A percentile compares a stretch with the other conserved stretches of the same genome.
Evolutionary conservation across 257 asterid genomes (phyloP).

Genomic region (Salvia rosmarinus): DNA sequence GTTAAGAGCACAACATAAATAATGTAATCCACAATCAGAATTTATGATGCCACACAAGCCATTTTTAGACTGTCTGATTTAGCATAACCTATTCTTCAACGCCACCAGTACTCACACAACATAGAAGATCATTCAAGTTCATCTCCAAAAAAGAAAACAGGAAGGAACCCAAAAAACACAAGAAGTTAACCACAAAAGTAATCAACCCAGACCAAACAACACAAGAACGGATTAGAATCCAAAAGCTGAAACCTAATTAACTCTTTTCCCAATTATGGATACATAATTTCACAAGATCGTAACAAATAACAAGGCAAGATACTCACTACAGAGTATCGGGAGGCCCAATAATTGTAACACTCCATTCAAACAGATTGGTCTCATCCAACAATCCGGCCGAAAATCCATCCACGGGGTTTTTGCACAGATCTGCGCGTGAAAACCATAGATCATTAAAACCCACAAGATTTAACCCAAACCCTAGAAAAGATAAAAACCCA

Average conservation of each 20-base stretch:
- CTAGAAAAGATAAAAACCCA: slow-evolving; percentile 19
- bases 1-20: background rate
- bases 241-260: background rate
- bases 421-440: slow-evolving; percentile 78
- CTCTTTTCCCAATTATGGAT: slow-evolving; percentile 10
- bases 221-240: background rate
- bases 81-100: no score
- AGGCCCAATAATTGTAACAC: slow-evolving; percentile 94
- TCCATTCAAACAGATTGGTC: slow-evolving; percentile 89
- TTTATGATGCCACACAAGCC: background rate
- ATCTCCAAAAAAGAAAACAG: background rate
- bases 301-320: slow-evolving; percentile 2
- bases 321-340: slow-evolving; percentile 95
- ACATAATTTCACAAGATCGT: background rate
- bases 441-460: slow-evolving; percentile 55
- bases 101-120: slow-evolving; percentile 17
- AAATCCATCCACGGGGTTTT: slow-evolving; percentile 93
- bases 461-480: slow-evolving; percentile 34
- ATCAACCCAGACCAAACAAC: slow-evolving; percentile 1
- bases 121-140: background rate
- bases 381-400: slow-evolving; percentile 96
- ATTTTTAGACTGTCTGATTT: background rate
- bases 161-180: slow-evolving; percentile 1
- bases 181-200: background rate
- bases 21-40: background rate